Evolutionary conservation across 2,329 filamentous ascomycete genomes (phyloP).

Genomic region (Aspergillus brasiliensis): DNA sequence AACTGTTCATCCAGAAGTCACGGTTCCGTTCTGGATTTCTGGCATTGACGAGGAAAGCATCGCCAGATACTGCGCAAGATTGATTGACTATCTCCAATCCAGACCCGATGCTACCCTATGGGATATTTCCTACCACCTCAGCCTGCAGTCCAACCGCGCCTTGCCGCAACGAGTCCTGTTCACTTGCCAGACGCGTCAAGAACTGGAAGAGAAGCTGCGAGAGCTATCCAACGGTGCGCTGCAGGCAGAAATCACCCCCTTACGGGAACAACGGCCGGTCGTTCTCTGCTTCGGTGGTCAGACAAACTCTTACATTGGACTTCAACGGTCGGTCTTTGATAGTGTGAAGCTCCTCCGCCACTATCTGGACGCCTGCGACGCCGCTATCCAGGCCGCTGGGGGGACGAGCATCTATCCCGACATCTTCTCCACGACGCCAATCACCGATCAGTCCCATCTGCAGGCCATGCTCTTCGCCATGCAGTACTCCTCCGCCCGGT

Average conservation of each 20-base stretch:
- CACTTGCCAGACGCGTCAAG: not conserved
- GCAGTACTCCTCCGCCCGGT: conserved; percentile 41
- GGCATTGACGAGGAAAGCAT: conserved; percentile 4
- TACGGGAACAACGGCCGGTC: conserved; percentile 22
- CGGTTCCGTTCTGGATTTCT: conserved; percentile 16
- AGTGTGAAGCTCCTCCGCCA: conserved; percentile 24
- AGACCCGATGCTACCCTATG: not conserved
- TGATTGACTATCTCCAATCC: not conserved
- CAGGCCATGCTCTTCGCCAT: conserved; percentile 42
- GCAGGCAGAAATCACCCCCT: not conserved
- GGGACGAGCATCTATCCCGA: conserved; percentile 36
- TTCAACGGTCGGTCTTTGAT: conserved; percentile 33
- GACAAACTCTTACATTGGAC: conserved; percentile 28
- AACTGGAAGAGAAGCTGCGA: not conserved
- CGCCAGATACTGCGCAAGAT: not conserved
- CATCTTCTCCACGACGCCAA: conserved; percentile 28
- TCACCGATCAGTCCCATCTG: conserved; percentile 28
- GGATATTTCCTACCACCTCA: conserved; percentile 8
- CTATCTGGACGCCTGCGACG: conserved; percentile 31
- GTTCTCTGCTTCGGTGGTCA: conserved; percentile 48
- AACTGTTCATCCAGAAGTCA: not conserved
- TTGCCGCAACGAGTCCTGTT: not conserved
- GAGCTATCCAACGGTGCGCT: not conserved
- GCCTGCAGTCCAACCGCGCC: conserved; percentile 1
- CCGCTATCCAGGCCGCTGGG: conserved; percentile 23